Percentiles rank a stretch among this genome's conserved stretches.
Conservation (phyloP, 768 basidiomycete species). For the Boletus tomentosulus region DNA sequence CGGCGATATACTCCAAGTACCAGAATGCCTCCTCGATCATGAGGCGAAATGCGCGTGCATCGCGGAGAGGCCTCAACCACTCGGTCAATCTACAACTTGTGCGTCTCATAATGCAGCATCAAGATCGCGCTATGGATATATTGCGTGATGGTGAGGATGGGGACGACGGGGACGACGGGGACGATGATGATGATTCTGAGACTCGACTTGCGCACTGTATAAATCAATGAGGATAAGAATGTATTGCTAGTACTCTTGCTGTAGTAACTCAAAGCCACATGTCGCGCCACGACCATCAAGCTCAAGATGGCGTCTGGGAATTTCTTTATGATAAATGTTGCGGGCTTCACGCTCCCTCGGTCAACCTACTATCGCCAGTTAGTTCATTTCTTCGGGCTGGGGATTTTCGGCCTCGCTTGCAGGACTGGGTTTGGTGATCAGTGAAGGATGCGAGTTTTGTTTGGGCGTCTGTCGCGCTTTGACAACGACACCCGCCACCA, state of each 20-base stretch:
- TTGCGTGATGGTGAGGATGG: constrained; percentile 22
- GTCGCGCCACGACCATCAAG: constrained; percentile 7
- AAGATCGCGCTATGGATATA: constrained; percentile 21
- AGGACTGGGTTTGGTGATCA: constrained; percentile 24
- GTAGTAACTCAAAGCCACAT: not conserved
- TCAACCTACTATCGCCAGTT: constrained; percentile 21
- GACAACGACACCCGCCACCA: constrained; percentile 30
- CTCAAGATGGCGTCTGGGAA: constrained; percentile 20
- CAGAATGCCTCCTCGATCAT: constrained; percentile 52
- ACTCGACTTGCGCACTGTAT: constrained; percentile 24
- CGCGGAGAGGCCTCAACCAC: constrained; percentile 21
- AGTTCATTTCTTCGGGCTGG: constrained; percentile 19
- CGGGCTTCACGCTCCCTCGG: constrained; percentile 16
- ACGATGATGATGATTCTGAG: constrained; percentile 23
- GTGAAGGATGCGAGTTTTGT: constrained; percentile 24
- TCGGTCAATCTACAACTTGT: constrained; percentile 24
- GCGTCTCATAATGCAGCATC: constrained; percentile 31
- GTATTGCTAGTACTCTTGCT: not conserved
- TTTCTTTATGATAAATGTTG: constrained; percentile 26
- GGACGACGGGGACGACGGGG: constrained; percentile 15
- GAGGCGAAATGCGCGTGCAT: constrained; percentile 44
- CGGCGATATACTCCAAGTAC: constrained; percentile 53
- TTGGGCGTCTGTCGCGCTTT: constrained; percentile 25
- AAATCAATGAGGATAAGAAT: constrained; percentile 21
- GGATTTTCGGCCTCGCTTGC: constrained; percentile 9